These are phyloP conservation scores for Platanthera zijinensis DNA, from an alignment of 106 monocot species.

Conservation along the genomic window DNA sequence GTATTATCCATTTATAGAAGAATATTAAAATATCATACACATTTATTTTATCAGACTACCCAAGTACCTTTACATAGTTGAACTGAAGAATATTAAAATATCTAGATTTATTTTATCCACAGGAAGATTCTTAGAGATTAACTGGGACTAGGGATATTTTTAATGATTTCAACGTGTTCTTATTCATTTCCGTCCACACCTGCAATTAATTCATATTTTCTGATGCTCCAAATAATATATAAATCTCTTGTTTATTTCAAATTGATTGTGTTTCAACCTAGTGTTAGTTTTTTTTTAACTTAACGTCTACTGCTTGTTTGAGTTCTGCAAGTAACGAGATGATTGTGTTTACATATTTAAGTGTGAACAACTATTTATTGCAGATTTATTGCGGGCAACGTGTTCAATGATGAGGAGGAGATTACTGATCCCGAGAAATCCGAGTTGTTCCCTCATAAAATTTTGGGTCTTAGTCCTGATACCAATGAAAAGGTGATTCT, in stretches of 20 bases:
- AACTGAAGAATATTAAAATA: no score
- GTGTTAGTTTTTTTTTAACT: not conserved
- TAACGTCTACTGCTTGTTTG: not conserved
- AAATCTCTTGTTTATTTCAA: not conserved
- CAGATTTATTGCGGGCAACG: constrained; percentile 59
- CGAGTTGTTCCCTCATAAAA: constrained; percentile 52
- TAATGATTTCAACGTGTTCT: no score
- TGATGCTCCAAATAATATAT: not conserved
- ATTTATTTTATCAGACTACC: no score
- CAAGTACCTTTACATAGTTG: no score
- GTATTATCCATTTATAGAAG: no score
- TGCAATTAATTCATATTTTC: not conserved
- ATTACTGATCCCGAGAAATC: constrained; percentile 25
- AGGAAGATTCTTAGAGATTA: no score
- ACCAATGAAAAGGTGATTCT: constrained; percentile 62
- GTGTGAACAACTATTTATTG: not conserved
- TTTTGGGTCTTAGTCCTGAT: constrained; percentile 54
- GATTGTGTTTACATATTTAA: not conserved
- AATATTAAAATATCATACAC: no score
- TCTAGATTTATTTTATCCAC: no score
- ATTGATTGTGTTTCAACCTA: not conserved
- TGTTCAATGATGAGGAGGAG: constrained; percentile 58
- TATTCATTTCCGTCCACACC: not conserved
- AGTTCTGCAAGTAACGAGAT: not conserved
- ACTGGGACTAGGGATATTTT: no score